A percentile compares a stretch with the other conserved stretches of the same genome.
phyloP scores from a whole-genome alignment of 306 rosid species.

The Castanea mollissima region DNA sequence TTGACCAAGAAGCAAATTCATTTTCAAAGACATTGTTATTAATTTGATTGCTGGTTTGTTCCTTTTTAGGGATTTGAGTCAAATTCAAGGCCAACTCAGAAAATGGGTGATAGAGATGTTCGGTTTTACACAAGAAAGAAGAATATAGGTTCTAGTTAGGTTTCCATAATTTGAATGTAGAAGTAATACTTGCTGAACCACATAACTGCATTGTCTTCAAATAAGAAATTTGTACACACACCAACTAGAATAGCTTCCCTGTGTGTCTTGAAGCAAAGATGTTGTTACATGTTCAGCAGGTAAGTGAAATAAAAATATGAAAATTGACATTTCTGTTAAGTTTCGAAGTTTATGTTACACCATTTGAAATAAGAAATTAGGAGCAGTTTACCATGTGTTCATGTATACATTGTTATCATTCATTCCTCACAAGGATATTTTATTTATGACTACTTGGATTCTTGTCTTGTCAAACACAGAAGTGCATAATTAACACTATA shows the following conservation, averaged over 20 bases:
- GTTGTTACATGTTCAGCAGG: not conserved
- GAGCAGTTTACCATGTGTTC: too few species aligned
- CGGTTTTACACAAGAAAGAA: conserved; percentile 29
- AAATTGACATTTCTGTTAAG: not conserved
- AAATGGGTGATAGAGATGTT: conserved; percentile 35
- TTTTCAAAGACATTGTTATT: not conserved
- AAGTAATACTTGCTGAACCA: not conserved
- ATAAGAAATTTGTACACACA: not conserved
- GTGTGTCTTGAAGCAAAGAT: not conserved
- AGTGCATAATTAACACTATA: too few species aligned
- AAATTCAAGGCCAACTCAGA: conserved; percentile 70
- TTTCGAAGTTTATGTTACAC: not conserved
- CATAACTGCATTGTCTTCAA: not conserved
- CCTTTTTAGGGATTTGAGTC: conserved; percentile 40
- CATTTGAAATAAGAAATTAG: too few species aligned
- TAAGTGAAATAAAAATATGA: not conserved
- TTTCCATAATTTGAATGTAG: too few species aligned
- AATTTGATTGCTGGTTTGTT: not conserved
- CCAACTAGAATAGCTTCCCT: too few species aligned
- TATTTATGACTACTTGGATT: too few species aligned
- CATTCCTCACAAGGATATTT: too few species aligned
- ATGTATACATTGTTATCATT: too few species aligned
- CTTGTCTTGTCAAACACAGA: too few species aligned
- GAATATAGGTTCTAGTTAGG: too few species aligned
- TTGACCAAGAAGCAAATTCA: not conserved